phyloP scores from a whole-genome alignment of 306 rosid genomes.

The Lathyrus oleraceus region DNA sequence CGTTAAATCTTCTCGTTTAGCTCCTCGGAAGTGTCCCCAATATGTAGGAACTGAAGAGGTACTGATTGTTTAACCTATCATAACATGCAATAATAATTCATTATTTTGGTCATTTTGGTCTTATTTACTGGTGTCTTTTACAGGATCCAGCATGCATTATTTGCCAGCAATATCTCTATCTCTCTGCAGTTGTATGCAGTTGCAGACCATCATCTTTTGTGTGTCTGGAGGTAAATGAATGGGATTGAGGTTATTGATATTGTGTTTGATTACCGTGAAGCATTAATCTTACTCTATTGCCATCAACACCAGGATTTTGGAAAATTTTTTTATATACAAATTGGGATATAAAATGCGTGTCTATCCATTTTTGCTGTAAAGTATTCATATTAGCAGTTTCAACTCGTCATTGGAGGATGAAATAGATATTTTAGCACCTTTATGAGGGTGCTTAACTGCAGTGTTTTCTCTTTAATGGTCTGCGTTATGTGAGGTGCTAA shows the following conservation, averaged over 20 bases:
- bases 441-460: slow-evolving; percentile 12
- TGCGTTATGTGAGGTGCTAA: slow-evolving; percentile 3
- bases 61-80: slow-evolving; percentile 34
- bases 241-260: slow-evolving; percentile 12
- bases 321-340: neutral
- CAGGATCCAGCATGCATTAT: slow-evolving; percentile 91
- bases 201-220: slow-evolving; percentile 85
- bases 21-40: slow-evolving; percentile 71
- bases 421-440: neutral
- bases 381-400: slow-evolving; percentile 10
- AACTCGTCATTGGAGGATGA: slow-evolving; percentile 25
- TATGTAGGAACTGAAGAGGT: slow-evolving; percentile 94
- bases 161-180: slow-evolving; percentile 93
- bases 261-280: slow-evolving; percentile 25
- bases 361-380: neutral
- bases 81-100: slow-evolving; percentile 22
- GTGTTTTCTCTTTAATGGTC: slow-evolving; percentile 21
- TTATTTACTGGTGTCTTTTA: slow-evolving; percentile 35
- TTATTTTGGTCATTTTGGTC: slow-evolving; percentile 31
- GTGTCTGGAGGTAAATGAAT: slow-evolving; percentile 80
- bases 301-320: slow-evolving; percentile 28
- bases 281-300: slow-evolving; percentile 16
- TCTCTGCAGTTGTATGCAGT: slow-evolving; percentile 81
- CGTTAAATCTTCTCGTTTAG: slow-evolving; percentile 66
- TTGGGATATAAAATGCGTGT: neutral